Evolutionary conservation across 75 land plant species (phyloP).

Genomic region (Sequoiadendron giganteum): DNA sequence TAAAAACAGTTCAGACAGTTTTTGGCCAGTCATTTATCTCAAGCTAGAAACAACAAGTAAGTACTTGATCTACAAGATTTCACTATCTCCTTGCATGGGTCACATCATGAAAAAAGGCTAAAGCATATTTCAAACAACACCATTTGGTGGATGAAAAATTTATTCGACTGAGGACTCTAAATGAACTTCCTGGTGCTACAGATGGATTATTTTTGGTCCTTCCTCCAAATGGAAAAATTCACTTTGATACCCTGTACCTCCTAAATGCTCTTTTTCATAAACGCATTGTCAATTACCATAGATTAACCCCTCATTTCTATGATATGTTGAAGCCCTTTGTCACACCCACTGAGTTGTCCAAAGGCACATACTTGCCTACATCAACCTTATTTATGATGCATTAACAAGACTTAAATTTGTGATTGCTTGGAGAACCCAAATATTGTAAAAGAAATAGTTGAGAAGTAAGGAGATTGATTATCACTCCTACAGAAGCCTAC

Average conservation of each 20-base stretch:
- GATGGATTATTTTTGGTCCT: slow-evolving; percentile 45
- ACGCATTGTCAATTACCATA: slow-evolving; percentile 64
- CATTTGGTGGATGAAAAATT: neutral
- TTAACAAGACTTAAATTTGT: slow-evolving; percentile 39
- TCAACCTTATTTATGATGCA: slow-evolving; percentile 57
- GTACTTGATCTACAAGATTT: slow-evolving; percentile 50
- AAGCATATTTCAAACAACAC: slow-evolving; percentile 12
- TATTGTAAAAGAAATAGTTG: too few species aligned
- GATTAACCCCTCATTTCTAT: slow-evolving; percentile 57
- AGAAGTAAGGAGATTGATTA: too few species aligned
- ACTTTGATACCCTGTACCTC: slow-evolving; percentile 59
- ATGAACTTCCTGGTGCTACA: slow-evolving; percentile 37
- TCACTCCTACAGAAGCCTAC: too few species aligned
- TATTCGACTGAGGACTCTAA: neutral
- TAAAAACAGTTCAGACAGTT: too few species aligned
- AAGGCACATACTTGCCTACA: slow-evolving; percentile 44
- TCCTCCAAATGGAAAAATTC: slow-evolving; percentile 24
- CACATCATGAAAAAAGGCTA: slow-evolving; percentile 37
- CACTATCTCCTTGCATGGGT: slow-evolving; percentile 54
- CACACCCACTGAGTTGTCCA: slow-evolving; percentile 11
- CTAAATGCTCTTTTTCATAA: slow-evolving; percentile 74
- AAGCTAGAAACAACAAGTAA: slow-evolving; percentile 24
- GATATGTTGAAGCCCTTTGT: slow-evolving; percentile 35
- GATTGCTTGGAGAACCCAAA: slow-evolving; percentile 31
- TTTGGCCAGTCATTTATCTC: too few species aligned